These are phyloP conservation scores for Saussurea involucrata DNA, from an alignment of 129 eudicot genomes.

Conservation along the genomic window DNA sequence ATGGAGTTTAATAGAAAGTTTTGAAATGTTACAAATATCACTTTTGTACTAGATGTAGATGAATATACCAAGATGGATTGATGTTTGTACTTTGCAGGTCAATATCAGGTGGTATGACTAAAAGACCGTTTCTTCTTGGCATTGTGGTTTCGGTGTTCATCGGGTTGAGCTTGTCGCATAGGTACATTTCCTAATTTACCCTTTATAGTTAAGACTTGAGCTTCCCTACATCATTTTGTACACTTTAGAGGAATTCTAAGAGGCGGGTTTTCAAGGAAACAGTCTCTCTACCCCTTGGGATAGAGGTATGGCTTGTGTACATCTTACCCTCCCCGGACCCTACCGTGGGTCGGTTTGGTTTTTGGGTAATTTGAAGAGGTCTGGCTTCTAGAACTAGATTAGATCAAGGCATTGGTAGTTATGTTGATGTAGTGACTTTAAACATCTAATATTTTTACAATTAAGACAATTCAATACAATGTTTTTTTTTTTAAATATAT, in stretches of 20 bases:
- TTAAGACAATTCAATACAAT: background rate
- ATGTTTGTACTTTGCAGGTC: slow-evolving; percentile 27
- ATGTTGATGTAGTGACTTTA: background rate
- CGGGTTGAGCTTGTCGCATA: slow-evolving; percentile 18
- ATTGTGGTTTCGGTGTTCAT: slow-evolving; percentile 32
- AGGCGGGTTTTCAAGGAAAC: background rate
- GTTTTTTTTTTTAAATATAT: background rate
- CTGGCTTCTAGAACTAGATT: slow-evolving; percentile 1
- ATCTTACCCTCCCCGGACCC: background rate
- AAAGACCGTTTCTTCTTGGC: slow-evolving; percentile 22
- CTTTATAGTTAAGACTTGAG: slow-evolving; percentile 5
- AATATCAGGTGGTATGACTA: slow-evolving; percentile 23
- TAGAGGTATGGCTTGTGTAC: background rate
- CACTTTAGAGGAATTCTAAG: slow-evolving; percentile 8
- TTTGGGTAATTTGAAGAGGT: slow-evolving; percentile 5
- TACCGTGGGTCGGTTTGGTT: background rate
- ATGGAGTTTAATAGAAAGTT: background rate
- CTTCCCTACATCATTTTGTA: slow-evolving; percentile 23
- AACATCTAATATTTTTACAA: slow-evolving; percentile 10
- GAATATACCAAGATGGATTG: background rate
- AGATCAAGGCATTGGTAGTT: slow-evolving; percentile 18
- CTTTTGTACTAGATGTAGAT: background rate
- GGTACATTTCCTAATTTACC: slow-evolving; percentile 17
- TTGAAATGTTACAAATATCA: background rate
- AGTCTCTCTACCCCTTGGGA: background rate